Percentiles rank a stretch among this genome's conserved stretches.
These are phyloP conservation scores for Veloporphyrellus conicus DNA, from an alignment of 1,284 basidiomycete genomes.

Conservation along the genomic window DNA sequence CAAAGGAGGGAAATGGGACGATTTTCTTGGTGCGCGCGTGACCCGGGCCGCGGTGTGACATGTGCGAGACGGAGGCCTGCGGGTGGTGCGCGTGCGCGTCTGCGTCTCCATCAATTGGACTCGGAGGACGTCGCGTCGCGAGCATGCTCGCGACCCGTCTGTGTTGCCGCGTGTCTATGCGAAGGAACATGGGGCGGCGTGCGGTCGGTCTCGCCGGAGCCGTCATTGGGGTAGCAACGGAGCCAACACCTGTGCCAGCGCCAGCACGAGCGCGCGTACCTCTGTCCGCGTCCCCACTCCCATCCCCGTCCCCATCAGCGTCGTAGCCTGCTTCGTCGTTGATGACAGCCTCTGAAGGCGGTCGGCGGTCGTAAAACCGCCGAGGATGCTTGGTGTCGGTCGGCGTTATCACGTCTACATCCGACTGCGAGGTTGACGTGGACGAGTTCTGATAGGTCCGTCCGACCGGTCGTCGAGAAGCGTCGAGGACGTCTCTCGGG, in stretches of 20 bases:
- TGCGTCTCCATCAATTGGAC: too few species aligned
- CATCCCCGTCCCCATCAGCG: slow-evolving; percentile 21
- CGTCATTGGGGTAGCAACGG: neutral
- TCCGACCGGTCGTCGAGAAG: slow-evolving; percentile 5
- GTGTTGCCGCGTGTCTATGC: slow-evolving; percentile 27
- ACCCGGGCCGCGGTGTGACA: neutral
- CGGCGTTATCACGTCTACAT: neutral
- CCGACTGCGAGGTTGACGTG: neutral
- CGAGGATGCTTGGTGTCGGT: neutral
- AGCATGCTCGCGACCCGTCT: slow-evolving; percentile 26
- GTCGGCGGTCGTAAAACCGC: neutral
- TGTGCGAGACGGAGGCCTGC: too few species aligned
- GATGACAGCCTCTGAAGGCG: neutral
- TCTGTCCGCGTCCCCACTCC: neutral
- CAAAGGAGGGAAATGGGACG: slow-evolving; percentile 1
- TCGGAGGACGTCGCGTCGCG: slow-evolving; percentile 3
- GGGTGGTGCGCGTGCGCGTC: too few species aligned
- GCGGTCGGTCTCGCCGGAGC: neutral
- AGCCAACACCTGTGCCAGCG: neutral
- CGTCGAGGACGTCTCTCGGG: slow-evolving; percentile 8
- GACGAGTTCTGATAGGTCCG: neutral
- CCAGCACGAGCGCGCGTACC: neutral
- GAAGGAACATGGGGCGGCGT: slow-evolving; percentile 19
- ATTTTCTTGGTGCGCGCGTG: slow-evolving; percentile 1
- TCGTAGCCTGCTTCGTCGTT: slow-evolving; percentile 27